Base-by-base conservation (phyloP, 108 stramenopile genomes). In the Cyclotella kingstonii region DNA sequence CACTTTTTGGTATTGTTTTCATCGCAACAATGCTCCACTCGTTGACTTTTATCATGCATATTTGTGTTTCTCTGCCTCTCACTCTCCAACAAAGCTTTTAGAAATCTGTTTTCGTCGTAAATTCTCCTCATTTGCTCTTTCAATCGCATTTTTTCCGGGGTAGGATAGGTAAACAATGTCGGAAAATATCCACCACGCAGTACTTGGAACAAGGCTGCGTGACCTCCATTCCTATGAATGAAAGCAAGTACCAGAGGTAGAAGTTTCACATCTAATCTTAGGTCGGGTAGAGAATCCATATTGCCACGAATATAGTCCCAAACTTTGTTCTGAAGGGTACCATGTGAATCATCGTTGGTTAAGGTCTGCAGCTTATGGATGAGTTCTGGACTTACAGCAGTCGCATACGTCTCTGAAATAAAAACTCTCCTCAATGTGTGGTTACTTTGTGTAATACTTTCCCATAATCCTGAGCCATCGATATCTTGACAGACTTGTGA, bases 131-230 rank as follows among this genome's bases (percentile, higher is more conserved):
- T 54, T 38, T 70, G 60, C 26, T 53, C 10, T 6, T 42, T 48
- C 38, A 73, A 28, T n/a, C 71, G 71, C 11, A 55, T 54, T 52
- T 55, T 73, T 33, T 73, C 63, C 21, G 63, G 71, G 2, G 63
- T 63, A 21, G 62, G 62, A 29, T 53, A 39, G 15, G 33, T 40
- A 18, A 64, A 64, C 29, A 73, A 33, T 40, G 58, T 49, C 0
- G 54, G 63, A 27, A 61, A 43, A 38, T 59, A 28, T 23, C 51
- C 25, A 59, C 54, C 52, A 17, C 63, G 47, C 11, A 73, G 38
- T 18, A 64, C 1, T 25, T 40, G 47, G 26, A 64, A 73, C 0
- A 64, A 35, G 14, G 41, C 44, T 43, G 64, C 63, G 2, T 63
- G 49, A 19, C 47, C 63, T 15, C 71, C 71, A 26, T 43, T 47